Percentiles rank a stretch among this genome's conserved stretches.
Evolutionary conservation across 257 asterid genomes (phyloP).

Genomic region (Solanum medicagineum): DNA sequence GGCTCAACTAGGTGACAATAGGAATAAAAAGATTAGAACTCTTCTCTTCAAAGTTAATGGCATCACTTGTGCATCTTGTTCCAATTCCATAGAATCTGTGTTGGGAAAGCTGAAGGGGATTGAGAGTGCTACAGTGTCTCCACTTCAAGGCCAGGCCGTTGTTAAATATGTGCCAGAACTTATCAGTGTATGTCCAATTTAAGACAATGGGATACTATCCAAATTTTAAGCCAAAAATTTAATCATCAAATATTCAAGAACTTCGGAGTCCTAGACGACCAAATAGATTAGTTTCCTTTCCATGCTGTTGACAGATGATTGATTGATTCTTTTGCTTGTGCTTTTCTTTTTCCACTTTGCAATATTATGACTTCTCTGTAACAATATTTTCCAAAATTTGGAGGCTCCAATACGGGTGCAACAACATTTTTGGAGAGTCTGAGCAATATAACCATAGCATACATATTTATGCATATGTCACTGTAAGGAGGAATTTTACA

Average conservation of each 20-base stretch:
- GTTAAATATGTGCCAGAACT: slow-evolving; percentile 65
- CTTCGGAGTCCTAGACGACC: neutral
- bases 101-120: slow-evolving; percentile 61
- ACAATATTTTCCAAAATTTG: neutral
- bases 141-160: slow-evolving; percentile 92
- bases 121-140: slow-evolving; percentile 58
- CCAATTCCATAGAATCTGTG: slow-evolving; percentile 72
- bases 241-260: neutral
- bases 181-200: slow-evolving; percentile 45
- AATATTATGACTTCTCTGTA: neutral
- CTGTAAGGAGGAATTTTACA: neutral
- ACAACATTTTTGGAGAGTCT: neutral
- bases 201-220: neutral
- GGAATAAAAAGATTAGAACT: slow-evolving; percentile 47
- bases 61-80: slow-evolving; percentile 85
- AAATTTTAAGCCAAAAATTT: neutral
- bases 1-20: slow-evolving; percentile 7
- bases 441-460: neutral
- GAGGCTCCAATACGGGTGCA: neutral
- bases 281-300: neutral
- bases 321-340: neutral
- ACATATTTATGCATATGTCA: neutral
- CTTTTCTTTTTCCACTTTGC: neutral
- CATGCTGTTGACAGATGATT: neutral
- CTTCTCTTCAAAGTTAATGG: slow-evolving; percentile 72